A percentile compares a stretch with the other conserved stretches of the same genome.
Conservation (phyloP, 2,329 filamentous ascomycete genomes). For the Gyromitra esculenta region DNA sequence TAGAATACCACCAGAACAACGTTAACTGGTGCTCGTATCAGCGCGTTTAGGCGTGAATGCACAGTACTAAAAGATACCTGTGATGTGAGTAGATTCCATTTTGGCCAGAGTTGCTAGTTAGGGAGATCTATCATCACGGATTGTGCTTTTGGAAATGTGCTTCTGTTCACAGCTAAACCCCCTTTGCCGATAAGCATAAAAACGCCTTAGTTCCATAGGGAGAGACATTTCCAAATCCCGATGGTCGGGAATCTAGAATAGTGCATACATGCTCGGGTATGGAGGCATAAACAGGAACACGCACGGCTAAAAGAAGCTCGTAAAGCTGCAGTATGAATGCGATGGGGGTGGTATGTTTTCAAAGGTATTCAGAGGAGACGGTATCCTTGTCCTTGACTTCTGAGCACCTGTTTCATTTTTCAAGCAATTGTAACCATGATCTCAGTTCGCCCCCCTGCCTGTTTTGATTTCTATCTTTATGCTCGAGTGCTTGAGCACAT, state of each 20-base stretch:
- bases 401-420: too few relatives aligned
- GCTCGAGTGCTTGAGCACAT: too few relatives aligned
- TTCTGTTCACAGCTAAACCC: background rate
- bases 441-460: too few relatives aligned
- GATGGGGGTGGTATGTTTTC: too few relatives aligned
- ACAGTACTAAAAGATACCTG: too few relatives aligned
- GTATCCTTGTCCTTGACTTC: too few relatives aligned
- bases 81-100: background rate
- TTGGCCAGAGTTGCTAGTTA: background rate
- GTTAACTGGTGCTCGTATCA: background rate
- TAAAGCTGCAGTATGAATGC: too few relatives aligned
- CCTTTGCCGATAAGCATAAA: conserved; percentile 40
- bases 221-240: conserved; percentile 34
- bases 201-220: conserved; percentile 30
- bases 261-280: background rate
- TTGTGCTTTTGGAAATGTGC: background rate
- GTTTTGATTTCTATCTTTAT: too few relatives aligned
- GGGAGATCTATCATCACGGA: background rate
- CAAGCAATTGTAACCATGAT: too few relatives aligned
- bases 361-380: too few relatives aligned
- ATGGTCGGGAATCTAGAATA: conserved; percentile 20
- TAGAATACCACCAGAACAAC: background rate
- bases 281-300: background rate
- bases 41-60: too few relatives aligned
- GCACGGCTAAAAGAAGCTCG: too few relatives aligned